Evolutionary conservation across 352 stramenopile species (phyloP), one percentile per base, ranked within the genome.

Genomic region (Phytophthora capsici): DNA sequence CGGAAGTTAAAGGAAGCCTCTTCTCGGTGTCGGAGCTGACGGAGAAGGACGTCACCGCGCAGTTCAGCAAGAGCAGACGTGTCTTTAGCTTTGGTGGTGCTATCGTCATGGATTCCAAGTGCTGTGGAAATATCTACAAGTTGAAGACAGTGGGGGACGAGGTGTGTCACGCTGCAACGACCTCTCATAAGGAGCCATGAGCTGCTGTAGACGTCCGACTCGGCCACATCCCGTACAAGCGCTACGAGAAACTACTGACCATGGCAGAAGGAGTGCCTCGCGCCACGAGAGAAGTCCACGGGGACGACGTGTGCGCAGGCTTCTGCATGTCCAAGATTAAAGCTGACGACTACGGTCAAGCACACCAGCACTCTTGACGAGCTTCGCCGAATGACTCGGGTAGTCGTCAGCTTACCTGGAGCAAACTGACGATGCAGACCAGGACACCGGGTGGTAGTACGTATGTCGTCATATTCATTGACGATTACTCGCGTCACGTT

Each of bases 31-130:
- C 49, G 19, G 67, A 71, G 48, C 56, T 58, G 2, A 20, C 34
- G 16, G 43, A 67, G 40, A 71, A 63, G 16, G 19, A 63, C 17
- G 48, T 67, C 23, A 25, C 54, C 12, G 17, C 48, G 1, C 22
- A 66, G 28, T 71, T 67, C 5, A 26, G 56, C 48, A 71, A 71
- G 50, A 45, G 37, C 52, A 64, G 58, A 6, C 60, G 37, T 54
- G 26, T 30, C 37, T 65, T 60, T 49, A 14, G 22, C 14, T 70
- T 22, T 32, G 44, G 3, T 0, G 23, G 22, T 2, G 44, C 38
- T 26, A 63, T 17, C 2, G 57, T 58, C 16, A 67, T 59, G 57
- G 63, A 72, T 20, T 49, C 44, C 7, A 44, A 58, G 57, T 22
- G 50, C 10, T 65, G 25, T 41, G 37, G 62, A 48, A 69, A 62